These are phyloP conservation scores for Kluyveromyces lactis DNA, from an alignment of 805 yeast species.

Conservation along the genomic window DNA sequence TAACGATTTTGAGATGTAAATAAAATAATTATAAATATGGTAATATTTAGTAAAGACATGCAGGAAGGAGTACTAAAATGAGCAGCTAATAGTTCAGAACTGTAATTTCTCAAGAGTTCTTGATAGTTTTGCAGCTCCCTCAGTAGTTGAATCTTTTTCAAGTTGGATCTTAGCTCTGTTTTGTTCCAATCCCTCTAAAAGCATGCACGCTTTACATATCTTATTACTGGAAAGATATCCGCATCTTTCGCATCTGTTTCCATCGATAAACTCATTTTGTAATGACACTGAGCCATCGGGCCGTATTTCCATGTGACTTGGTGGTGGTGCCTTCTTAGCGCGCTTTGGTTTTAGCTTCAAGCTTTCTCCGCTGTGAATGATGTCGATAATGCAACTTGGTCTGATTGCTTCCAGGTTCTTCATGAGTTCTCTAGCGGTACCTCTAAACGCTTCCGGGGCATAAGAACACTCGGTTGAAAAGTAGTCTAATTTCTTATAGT, in stretches of 20 bases:
- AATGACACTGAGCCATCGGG: slow-evolving; percentile 56
- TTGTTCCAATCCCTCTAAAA: slow-evolving; percentile 75
- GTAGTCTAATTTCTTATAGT: slow-evolving; percentile 88
- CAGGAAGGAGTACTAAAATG: no score
- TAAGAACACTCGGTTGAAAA: slow-evolving; percentile 96
- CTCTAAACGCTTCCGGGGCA: slow-evolving; percentile 98
- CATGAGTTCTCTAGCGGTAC: slow-evolving; percentile 89
- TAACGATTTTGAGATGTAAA: no score
- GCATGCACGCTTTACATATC: slow-evolving; percentile 87
- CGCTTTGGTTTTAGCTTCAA: slow-evolving; percentile 56
- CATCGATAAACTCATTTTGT: slow-evolving; percentile 40
- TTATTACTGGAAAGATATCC: slow-evolving; percentile 85
- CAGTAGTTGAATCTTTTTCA: slow-evolving; percentile 42
- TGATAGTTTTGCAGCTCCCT: slow-evolving; percentile 57
- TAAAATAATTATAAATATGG: no score
- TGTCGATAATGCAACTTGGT: slow-evolving; percentile 90
- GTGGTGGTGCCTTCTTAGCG: slow-evolving; percentile 29
- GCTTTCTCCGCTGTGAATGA: slow-evolving; percentile 89
- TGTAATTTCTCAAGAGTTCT: slow-evolving; percentile 55
- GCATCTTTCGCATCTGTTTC: slow-evolving; percentile 77
- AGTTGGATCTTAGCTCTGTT: slow-evolving; percentile 59
- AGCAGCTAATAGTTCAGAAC: no score
- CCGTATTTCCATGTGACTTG: slow-evolving; percentile 43
- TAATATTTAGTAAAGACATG: no score
- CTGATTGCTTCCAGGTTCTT: slow-evolving; percentile 84